Evolutionary conservation across 495 filamentous ascomycete genomes (phyloP).

Genomic region (Penicillium cataractarum): DNA sequence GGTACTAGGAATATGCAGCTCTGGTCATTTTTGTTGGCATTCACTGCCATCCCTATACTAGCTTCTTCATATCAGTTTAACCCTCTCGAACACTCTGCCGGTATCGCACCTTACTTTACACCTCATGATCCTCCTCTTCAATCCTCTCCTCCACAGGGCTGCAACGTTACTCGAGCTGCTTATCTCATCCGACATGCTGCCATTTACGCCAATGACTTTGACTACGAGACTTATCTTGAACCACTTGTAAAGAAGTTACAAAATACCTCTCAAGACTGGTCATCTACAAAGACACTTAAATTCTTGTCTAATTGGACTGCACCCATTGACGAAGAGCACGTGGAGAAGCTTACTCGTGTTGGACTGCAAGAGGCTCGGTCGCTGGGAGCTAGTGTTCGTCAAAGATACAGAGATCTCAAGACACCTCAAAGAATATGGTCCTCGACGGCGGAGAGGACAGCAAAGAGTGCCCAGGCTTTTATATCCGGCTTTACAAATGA

Average conservation of each 20-base stretch:
- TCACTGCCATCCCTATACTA: not conserved
- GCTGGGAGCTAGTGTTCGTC: not conserved
- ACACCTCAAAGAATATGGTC: not conserved
- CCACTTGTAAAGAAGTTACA: not conserved
- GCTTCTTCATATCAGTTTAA: not conserved
- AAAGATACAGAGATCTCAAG: not conserved
- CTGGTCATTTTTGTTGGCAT: not conserved
- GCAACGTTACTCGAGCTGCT: conserved; percentile 27
- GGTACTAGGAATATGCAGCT: not conserved
- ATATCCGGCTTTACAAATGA: conserved; percentile 25
- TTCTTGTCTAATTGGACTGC: conserved; percentile 23
- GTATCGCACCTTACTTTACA: not conserved
- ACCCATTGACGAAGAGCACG: conserved; percentile 20
- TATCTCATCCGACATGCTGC: conserved; percentile 32
- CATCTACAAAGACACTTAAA: not conserved
- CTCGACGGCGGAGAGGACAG: not conserved
- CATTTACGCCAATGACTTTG: conserved; percentile 35
- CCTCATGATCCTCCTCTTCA: conserved; percentile 18
- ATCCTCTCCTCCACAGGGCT: conserved; percentile 19
- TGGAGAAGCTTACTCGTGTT: conserved; percentile 28
- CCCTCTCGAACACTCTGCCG: not conserved
- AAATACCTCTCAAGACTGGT: not conserved
- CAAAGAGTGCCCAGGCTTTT: conserved; percentile 23
- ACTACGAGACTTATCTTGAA: conserved; percentile 29
- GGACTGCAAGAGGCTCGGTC: conserved; percentile 23